Evolutionary conservation across 169 alveolate species (phyloP), one percentile per base, ranked within the genome.

Genomic region (Eimeria necatrix): DNA sequence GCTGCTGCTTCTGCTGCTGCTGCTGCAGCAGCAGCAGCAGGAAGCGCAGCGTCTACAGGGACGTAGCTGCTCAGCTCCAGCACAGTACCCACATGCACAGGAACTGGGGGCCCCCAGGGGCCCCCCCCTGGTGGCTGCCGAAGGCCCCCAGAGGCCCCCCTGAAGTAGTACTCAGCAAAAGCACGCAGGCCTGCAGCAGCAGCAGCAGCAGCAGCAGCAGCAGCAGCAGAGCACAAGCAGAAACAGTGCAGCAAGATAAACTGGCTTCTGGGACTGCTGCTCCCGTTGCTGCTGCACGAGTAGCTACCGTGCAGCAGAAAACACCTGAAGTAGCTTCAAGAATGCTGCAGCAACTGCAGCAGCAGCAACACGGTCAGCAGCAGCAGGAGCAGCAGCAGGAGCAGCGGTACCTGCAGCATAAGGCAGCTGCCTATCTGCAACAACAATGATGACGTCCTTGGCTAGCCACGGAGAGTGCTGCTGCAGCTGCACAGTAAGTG

Each of bases 121-220:
- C 46, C 32, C 41, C 12, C 46, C 41, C 78, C 32, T 8, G n/a
- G 78, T 0, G 9, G 32, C 0, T 10, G 46, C 9, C n/a, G 78
- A 1, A n/a, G 32, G 78, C 78, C 46, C 22, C 68, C 68, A 10
- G 12, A 18, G 20, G 68, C 20, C 12, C 78, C 78, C 32, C 78
- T 68, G 32, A 68, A 68, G 32, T 18, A 68, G 14, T 68, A 16
- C 78, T 68, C 78, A 7, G 78, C n/a, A 68, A 68, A 68, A 1
- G 78, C 78, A 12, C 78, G 78, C 78, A 68, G 32, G 12, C 78
- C 78, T 68, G 32, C 78, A 68, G 78, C 78, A 68, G 78, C n/a
- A 14, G 5, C 6, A 68, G 32, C n/a, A n/a, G 32, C n/a, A 68
- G 78, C 78, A n/a, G 32, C n/a, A 68, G 78, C 78, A 56, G 68